These are phyloP conservation scores for Furcasterigmium sp. DNA, from an alignment of 2,329 filamentous ascomycete genomes.

Conservation along the genomic window DNA sequence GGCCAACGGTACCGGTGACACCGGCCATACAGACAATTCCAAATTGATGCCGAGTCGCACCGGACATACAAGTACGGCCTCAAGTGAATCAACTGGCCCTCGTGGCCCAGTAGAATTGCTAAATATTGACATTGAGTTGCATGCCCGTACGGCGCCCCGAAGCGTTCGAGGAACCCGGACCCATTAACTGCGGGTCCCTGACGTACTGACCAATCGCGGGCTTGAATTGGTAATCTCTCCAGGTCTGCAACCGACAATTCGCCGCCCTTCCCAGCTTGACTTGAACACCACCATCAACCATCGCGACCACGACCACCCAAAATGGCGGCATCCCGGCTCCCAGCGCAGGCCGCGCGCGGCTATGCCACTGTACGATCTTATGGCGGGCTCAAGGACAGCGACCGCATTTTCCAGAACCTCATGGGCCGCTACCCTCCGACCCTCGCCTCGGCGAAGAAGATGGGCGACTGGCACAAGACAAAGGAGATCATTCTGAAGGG, in stretches of 20 bases:
- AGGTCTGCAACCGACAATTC: slow-evolving; percentile 1
- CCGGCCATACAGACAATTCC: too few relatives aligned
- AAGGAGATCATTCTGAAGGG: slow-evolving; percentile 98
- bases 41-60: too few relatives aligned
- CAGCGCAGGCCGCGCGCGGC: slow-evolving; percentile 13
- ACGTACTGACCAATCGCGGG: background rate
- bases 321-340: slow-evolving; percentile 3
- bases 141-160: too few relatives aligned
- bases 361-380: slow-evolving; percentile 78
- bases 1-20: too few relatives aligned
- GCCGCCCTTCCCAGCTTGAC: background rate
- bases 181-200: background rate
- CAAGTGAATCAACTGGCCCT: too few relatives aligned
- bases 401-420: slow-evolving; percentile 98
- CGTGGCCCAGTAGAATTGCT: too few relatives aligned
- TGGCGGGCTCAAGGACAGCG: slow-evolving; percentile 89
- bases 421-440: slow-evolving; percentile 91
- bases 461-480: slow-evolving; percentile 99
- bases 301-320: slow-evolving; percentile 1
- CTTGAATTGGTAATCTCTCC: background rate
- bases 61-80: too few relatives aligned
- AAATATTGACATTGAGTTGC: too few relatives aligned
- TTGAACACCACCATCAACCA: background rate
- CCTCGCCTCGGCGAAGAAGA: slow-evolving; percentile 91
- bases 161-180: background rate